Base-by-base conservation (phyloP, 805 yeast species). In the Saccharomycopsis guyanensis region DNA sequence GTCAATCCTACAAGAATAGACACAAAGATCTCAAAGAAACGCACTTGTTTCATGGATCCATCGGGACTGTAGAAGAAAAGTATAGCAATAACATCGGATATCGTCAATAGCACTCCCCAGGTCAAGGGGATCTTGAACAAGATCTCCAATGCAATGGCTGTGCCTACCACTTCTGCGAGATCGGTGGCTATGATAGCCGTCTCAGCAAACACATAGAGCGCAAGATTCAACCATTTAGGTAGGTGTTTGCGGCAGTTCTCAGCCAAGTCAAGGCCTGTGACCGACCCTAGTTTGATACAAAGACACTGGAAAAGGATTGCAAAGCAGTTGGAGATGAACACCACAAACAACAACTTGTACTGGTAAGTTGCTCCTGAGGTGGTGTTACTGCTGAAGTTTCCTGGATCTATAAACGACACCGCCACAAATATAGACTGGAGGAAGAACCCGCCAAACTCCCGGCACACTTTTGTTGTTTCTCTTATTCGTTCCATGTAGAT, bases 331-430 rank as follows among this genome's bases (percentile, higher is more conserved):
- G 95, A 82, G 48, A 87, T 57, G 41, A 87, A 68, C 3, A 87
- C 74, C 22, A 89, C 79, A 59, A 87, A 89, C 23, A 91, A 63
- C 32, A 91, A 68, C 49, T 84, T 80, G 62, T 81, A 91, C 55
- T 53, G 63, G 57, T 80, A 84, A 48, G 78, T 72, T 2, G 95
- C 88, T 43, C 96, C 97, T 0, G 95, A 87, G 13, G 85, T 74
- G 1, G 88, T 95, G n/a, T 91, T 86, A 0, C 95, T 86, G 38
- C 94, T 78, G 64, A 86, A 88, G 63, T 88, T 88, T 35, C 97
- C 97, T 1, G 96, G 96, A 60, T 88, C 96, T 71, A 88, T 84
- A 59, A 88, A 89, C 1, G 95, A 93, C 42, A 89, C 95, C 25
- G 88, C 75, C 18, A 88, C 39, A 20, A 38, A 29, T 13, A 44